Evolutionary conservation across 2,329 filamentous ascomycete genomes (phyloP), one percentile per base, ranked within the genome.

Genomic region (Colletotrichum sansevieriae): DNA sequence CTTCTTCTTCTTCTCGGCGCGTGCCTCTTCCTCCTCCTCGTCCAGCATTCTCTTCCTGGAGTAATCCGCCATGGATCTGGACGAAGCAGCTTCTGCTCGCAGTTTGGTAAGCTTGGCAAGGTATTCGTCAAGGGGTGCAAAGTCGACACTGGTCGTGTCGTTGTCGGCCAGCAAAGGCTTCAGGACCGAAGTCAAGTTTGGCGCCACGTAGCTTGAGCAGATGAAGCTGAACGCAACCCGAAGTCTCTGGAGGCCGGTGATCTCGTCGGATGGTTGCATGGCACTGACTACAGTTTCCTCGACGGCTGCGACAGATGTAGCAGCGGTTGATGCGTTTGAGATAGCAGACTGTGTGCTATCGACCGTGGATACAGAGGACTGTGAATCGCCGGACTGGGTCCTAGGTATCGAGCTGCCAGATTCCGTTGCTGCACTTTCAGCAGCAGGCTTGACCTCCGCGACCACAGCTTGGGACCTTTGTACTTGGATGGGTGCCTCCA

Each of bases 1-100:
- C 78, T 91, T 95, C 49, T 91, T 85, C 82, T 92, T 95, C 87
- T 96, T 97, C 78, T 95, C 92, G 3, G 89, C 89, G 3, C 90
- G 82, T 12, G 85, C 84, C 12, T 88, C 86, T 41, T 88, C 87
- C 25, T 89, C 87, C 37, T 93, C 91, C 41, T 93, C 92, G 68
- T 93, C 90, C 0, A 85, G 77, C 1, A 80, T 79, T 15, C 91
- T 86, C 77, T 95, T 95, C 20, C 90, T 85, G 3, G 91, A 89
- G 77, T 91, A 94, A 77, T 95, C 91, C 2, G 84, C 86, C 9
- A 90, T 80, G 2, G 90, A 90, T 61, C 93, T 87, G 3, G 92
- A 83, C 1, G 91, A 88, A 6, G 89, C 79, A 1, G 92, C 92
- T 76, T 97, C 90, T 46, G 90, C 86, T 52, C 92, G 91, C 18